phyloP scores from a whole-genome alignment of 2,329 filamentous ascomycete species.

The Penicillium glabrum region DNA sequence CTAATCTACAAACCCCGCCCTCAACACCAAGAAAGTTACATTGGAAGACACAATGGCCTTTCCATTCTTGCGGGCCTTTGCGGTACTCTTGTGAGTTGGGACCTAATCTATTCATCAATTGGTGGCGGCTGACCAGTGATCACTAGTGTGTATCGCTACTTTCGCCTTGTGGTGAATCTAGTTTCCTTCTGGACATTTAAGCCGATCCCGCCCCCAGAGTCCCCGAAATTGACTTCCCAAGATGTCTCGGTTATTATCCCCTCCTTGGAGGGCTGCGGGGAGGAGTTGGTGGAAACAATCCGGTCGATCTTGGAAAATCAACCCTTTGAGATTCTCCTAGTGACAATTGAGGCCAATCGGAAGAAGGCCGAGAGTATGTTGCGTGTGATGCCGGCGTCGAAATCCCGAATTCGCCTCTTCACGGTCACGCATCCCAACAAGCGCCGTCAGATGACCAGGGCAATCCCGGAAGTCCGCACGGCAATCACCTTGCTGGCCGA shows the following conservation, averaged over 20 bases:
- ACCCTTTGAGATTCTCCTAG: slow-evolving; percentile 72
- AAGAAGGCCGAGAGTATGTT: slow-evolving; percentile 66
- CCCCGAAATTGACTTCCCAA: slow-evolving; percentile 73
- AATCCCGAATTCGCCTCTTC: slow-evolving; percentile 70
- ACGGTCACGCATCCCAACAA: slow-evolving; percentile 88
- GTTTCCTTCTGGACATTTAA: slow-evolving; percentile 84
- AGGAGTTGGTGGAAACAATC: slow-evolving; percentile 79
- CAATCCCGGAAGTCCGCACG: slow-evolving; percentile 80
- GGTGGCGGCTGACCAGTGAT: slow-evolving; percentile 10
- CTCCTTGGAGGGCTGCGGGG: slow-evolving; percentile 82
- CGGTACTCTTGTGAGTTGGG: slow-evolving; percentile 40
- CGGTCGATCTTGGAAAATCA: slow-evolving; percentile 55
- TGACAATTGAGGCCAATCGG: slow-evolving; percentile 81
- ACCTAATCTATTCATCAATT: neutral
- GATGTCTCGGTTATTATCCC: slow-evolving; percentile 95
- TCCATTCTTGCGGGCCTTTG: slow-evolving; percentile 41
- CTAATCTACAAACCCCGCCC: neutral
- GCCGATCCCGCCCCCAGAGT: slow-evolving; percentile 77
- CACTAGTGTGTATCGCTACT: slow-evolving; percentile 73
- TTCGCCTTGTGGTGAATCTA: slow-evolving; percentile 81
- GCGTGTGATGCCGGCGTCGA: slow-evolving; percentile 53
- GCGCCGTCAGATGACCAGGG: slow-evolving; percentile 87
- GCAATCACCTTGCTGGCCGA: slow-evolving; percentile 89
- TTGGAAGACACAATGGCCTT: slow-evolving; percentile 32
- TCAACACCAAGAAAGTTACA: neutral